Conservation (phyloP, 371 early-diverging fungal species). For the Mucor plumbeus region DNA sequence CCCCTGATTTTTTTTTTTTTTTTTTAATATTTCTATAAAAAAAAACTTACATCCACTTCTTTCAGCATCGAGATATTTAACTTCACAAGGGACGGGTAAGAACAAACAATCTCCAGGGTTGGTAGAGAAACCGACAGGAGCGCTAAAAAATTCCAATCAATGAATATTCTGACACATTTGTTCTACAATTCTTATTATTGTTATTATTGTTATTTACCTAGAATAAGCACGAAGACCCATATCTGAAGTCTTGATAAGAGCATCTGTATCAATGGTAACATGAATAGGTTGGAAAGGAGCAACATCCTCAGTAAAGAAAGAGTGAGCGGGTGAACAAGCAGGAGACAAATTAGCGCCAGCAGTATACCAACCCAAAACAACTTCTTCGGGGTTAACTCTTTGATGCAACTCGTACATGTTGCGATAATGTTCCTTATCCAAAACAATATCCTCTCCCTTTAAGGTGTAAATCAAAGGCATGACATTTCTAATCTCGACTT, state of each 20-base stretch:
- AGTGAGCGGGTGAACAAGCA: conserved; percentile 84
- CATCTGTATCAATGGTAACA: conserved; percentile 85
- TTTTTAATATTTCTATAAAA: neutral
- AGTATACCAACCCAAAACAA: conserved; percentile 94
- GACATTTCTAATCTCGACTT: conserved; percentile 88
- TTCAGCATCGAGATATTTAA: conserved; percentile 89
- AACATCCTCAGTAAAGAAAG: conserved; percentile 84
- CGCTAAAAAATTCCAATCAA: conserved; percentile 40
- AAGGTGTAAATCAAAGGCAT: conserved; percentile 84
- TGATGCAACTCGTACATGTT: conserved; percentile 87
- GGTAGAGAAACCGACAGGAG: conserved; percentile 73
- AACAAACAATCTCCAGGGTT: conserved; percentile 83
- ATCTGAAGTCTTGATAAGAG: conserved; percentile 65
- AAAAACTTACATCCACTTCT: conserved; percentile 77
- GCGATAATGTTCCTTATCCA: conserved; percentile 91
- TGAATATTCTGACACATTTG: neutral
- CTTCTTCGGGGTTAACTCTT: conserved; percentile 88
- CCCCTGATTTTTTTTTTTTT: neutral
- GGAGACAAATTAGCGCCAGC: conserved; percentile 74
- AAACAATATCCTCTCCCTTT: conserved; percentile 66
- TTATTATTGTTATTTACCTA: conserved; percentile 42
- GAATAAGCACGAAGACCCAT: conserved; percentile 81
- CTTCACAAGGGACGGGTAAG: conserved; percentile 85
- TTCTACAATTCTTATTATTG: neutral
- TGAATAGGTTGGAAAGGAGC: conserved; percentile 86